These are phyloP conservation scores for Aspergillus leporis DNA, from an alignment of 495 filamentous ascomycete species.

Conservation along the genomic window DNA sequence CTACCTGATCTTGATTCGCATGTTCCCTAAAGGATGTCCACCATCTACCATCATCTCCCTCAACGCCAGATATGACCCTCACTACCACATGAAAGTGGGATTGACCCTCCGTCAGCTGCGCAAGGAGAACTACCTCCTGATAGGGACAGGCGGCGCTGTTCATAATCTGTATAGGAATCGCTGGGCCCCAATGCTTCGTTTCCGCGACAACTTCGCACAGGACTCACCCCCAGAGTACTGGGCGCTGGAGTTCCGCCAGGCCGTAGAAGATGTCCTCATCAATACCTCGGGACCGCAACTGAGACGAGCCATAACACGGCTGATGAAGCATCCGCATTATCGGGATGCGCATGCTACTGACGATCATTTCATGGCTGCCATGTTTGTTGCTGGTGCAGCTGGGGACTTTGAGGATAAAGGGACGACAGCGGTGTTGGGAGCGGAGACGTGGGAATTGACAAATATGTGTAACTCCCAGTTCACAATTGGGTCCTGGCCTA, in stretches of 20 bases:
- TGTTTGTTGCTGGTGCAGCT: conserved; percentile 57
- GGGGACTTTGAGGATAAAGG: conserved; percentile 52
- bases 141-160: conserved; percentile 62
- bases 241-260: conserved; percentile 61
- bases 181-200: conserved; percentile 60
- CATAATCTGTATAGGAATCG: conserved; percentile 64
- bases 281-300: conserved; percentile 50
- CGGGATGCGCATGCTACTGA: conserved; percentile 64
- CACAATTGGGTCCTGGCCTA: conserved; percentile 41
- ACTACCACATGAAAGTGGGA: conserved; percentile 59
- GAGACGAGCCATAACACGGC: conserved; percentile 47
- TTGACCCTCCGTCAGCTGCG: conserved; percentile 52
- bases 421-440: conserved; percentile 40
- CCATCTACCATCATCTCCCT: conserved; percentile 58
- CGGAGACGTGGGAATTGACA: conserved; percentile 63
- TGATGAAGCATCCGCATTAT: conserved; percentile 63
- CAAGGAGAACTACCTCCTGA: conserved; percentile 50
- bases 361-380: conserved; percentile 61
- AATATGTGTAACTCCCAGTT: conserved; percentile 68
- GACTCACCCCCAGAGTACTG: conserved; percentile 53
- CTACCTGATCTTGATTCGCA: conserved; percentile 61
- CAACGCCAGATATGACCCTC: conserved; percentile 61
- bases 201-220: conserved; percentile 61
- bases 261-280: conserved; percentile 53
- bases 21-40: conserved; percentile 58